Percentiles rank a stretch among this genome's conserved stretches.
Evolutionary conservation across 345 rosid genomes (phyloP).

Genomic region (Ceriops zippeliana): DNA sequence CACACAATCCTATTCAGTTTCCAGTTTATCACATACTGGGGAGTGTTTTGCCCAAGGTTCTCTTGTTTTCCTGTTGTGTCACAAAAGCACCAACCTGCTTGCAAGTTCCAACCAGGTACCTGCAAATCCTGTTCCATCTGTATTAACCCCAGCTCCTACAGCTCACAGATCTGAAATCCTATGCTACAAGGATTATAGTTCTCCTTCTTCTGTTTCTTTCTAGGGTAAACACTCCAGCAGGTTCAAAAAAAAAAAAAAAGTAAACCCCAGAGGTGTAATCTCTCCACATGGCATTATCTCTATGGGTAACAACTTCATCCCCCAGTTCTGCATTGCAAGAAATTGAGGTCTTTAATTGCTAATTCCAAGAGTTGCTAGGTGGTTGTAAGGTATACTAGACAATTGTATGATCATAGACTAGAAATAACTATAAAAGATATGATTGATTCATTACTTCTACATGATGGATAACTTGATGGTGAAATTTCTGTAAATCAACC

Average conservation of each 20-base stretch:
- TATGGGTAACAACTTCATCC: neutral
- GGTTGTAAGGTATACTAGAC: too few relatives aligned
- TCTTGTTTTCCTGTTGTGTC: neutral
- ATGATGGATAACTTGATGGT: too few relatives aligned
- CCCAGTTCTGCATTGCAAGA: neutral
- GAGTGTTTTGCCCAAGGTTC: neutral
- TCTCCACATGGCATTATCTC: neutral
- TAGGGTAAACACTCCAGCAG: too few relatives aligned
- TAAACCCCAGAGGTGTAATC: too few relatives aligned
- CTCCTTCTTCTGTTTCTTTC: neutral
- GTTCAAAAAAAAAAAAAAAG: too few relatives aligned
- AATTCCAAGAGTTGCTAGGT: neutral
- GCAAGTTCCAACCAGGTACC: too few relatives aligned
- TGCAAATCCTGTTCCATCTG: neutral
- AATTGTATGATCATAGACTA: too few relatives aligned
- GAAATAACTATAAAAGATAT: neutral
- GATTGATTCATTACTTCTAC: neutral
- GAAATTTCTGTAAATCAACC: too few relatives aligned
- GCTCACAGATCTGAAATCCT: neutral
- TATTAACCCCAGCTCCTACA: neutral
- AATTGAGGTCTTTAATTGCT: neutral
- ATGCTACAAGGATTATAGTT: neutral
- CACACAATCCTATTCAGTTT: neutral
- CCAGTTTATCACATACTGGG: too few relatives aligned
- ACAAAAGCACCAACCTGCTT: too few relatives aligned